Evolutionary conservation across 345 rosid genomes (phyloP), one percentile per base, ranked within the genome.

Genomic region (Rhodamnia rubescens): DNA sequence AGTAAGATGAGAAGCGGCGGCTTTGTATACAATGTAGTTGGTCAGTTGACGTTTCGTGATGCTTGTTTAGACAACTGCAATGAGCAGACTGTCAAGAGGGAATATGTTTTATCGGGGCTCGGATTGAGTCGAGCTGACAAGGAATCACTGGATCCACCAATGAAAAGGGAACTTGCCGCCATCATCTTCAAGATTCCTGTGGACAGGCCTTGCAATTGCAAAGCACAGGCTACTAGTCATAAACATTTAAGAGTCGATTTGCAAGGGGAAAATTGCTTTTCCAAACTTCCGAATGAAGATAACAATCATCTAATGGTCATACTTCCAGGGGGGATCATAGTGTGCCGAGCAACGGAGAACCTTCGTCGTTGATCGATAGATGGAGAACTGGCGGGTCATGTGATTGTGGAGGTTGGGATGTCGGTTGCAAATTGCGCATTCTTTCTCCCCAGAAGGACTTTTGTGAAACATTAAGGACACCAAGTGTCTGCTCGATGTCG

Each of bases 341-440:
- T 84, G 81, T 95, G 86, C 97, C 97, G n/a, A 88, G 86, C 85
- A 91, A 92, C 44, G 90, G 94, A 82, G 89, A 84, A 27, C 99
- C 97, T 87, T 89, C 95, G 4, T 90, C 96, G 24, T 87, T 97
- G 92, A 89, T 95, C 85, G 87, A 91, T 10, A 87, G 98, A 64
- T 97, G 98, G 98, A 93, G 81, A 86, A 88, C 93, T 11, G 94
- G 96, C 86, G 98, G 98, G 82, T 83, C 89, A 29, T 97, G 99
- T 51, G 98, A 97, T 85, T 97, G 98, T 84, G 99, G 99, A 75
- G 99, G 99, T 49, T 97, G 99, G 99, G 99, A 97, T 90, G 90
- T 95, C 15, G 99, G 98, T 83, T 97, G 99, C 87, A 90, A 92
- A 87, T 89, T 94, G 7, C 89, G 92, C 18, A 85, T 92, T 29